Base-by-base conservation (phyloP, 1,139 yeast genomes). In the Debaryomyces robertsiae region DNA sequence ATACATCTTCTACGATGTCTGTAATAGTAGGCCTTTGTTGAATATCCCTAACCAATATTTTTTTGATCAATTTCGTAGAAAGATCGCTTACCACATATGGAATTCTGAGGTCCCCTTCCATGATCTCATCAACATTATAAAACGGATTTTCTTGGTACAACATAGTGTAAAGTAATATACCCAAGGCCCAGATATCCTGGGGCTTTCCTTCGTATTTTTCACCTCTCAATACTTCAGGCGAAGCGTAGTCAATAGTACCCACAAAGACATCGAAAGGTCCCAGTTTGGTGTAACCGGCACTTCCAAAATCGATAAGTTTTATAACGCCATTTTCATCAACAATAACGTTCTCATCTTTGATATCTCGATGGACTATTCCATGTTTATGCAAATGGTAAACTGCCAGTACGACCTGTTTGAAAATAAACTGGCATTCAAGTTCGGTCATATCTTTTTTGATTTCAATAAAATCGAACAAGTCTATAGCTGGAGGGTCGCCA, bases 181-280 rank as follows among this genome's bases (percentile, higher is more conserved):
- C 98, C 55, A 91, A 71, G 0, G 98, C 96, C 98, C 98, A 93
- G 2, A 91, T 82, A 62, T 93, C 98, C 61, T 93, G 98, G 0
- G 96, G 93, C 58, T 80, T 84, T 15, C 98, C 98, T 43, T 81
- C 88, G 57, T 93, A 93, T 23, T 90, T 84, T 45, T 82, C 83
- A 6, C 98, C 98, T 39, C 83, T 76, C 27, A 93, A 71, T 0
- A 93, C 96, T 62, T 93, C 98, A 0, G 98, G 98, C 0, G 97
- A 94, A 0, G 98, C 98, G 61, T 91, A 93, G 61, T 93, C 98
- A 30, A 93, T 82, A 0, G 98, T 93, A 2, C 98, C 98, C 2
- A 93, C 98, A 65, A 93, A 93, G 9, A 91, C 96, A 54, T 91
- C 96, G 65, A 91, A 93, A 3, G 98, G 98, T 0, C 98, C 98